A percentile compares a stretch with the other conserved stretches of the same genome.
Evolutionary conservation across 2,329 filamentous ascomycete species (phyloP).

Genomic region (Teratosphaeriaceae sp.): DNA sequence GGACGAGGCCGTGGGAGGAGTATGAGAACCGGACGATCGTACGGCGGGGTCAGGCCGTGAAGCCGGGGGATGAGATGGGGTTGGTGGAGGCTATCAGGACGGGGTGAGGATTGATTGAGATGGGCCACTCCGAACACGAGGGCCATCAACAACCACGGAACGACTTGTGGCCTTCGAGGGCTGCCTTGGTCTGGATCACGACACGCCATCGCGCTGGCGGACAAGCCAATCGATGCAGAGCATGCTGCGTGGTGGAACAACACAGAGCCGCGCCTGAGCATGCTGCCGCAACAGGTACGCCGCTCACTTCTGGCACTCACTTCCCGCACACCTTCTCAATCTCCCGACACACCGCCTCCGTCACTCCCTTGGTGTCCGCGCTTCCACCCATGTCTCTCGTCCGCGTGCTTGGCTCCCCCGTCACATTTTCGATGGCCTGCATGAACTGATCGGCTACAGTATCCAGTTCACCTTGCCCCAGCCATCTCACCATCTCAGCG

Average conservation of each 20-base stretch:
- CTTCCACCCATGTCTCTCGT: constrained; percentile 56
- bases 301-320: not conserved
- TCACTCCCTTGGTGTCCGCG: constrained; percentile 52
- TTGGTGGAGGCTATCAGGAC: constrained; percentile 1
- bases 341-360: constrained; percentile 49
- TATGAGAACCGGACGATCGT: constrained; percentile 38
- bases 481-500: constrained; percentile 59
- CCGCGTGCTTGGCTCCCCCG: constrained; percentile 43
- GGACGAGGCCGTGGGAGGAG: constrained; percentile 48
- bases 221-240: no score
- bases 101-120: constrained; percentile 3
- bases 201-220: no score
- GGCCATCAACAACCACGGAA: no score
- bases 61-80: constrained; percentile 3
- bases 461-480: constrained; percentile 46
- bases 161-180: no score
- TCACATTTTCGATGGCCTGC: constrained; percentile 55
- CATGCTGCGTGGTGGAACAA: no score
- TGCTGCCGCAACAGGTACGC: not conserved
- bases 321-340: constrained; percentile 32
- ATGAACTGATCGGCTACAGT: constrained; percentile 52
- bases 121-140: no score
- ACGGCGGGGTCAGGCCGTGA: constrained; percentile 23
- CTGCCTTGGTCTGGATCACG: no score
- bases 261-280: no score